Base-by-base conservation (phyloP, 345 rosid species). In the Hevea brasiliensis region DNA sequence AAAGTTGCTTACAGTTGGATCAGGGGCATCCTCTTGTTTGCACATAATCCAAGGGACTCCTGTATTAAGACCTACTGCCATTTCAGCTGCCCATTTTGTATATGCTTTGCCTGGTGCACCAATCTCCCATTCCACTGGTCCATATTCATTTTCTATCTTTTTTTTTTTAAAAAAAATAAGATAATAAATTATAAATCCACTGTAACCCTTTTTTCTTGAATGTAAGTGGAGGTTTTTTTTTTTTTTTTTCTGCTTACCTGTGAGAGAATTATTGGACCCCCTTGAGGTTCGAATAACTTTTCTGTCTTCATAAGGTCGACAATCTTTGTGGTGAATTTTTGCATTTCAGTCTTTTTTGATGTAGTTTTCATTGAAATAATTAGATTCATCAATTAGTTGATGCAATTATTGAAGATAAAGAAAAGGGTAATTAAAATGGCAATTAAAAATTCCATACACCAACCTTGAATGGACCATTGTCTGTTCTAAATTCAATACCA, bases 31-130 rank as follows among this genome's bases (percentile, higher is more conserved):
- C 4, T 85, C 80, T 80, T 85, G 84, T 76, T 85, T 85, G 83
- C 85, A 82, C 86, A 85, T 85, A 15, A 85, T 74, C 88, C 88
- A 82, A 32, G 88, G 88, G 15, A 85, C 88, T 27, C 86, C 88
- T 12, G 86, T 83, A 53, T 71, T 75, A 10, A 85, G 84, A 27
- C 81, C 81, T 23, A 81, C 80, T 4, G 88, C 88, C 88, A 82
- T 82, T 9, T 68, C 44, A 3, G 86, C 86, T 35, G 88, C 88
- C 88, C 88, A 83, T 29, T 80, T 74, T 12, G 81, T 64, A 62
- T 82, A 85, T 9, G 79, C 68, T 65, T 75, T 65, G 2, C 82
- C 82, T 17, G 79, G 78, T 5, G 72, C 74, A 58, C 78, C 78
- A 41, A 69, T 64, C 58, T 66, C 55, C 74, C 72, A 67, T 48